Base-by-base conservation (phyloP, 805 yeast genomes). In the Kazachstania psychrophila region DNA sequence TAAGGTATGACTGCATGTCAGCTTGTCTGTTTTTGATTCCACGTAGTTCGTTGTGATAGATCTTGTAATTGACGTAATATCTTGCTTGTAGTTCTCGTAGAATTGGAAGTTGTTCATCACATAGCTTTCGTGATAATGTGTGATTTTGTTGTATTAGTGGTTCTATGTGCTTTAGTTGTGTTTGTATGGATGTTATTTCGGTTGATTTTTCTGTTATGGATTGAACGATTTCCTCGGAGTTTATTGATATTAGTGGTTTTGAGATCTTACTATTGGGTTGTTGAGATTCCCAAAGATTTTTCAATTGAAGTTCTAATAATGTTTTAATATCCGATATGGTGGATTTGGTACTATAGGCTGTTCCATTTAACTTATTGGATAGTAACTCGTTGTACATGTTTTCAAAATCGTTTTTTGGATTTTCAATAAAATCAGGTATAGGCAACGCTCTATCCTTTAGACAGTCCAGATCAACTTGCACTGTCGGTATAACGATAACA, bases 321-420 rank as follows among this genome's bases (percentile, higher is more conserved):
- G n/a, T n/a, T n/a, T n/a, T n/a, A n/a, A n/a, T n/a, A n/a, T n/a
- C n/a, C n/a, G n/a, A n/a, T n/a, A n/a, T n/a, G 13, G 7, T 25
- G n/a, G 15, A 13, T 25, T 7, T 25, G 6, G 28, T n/a, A 12
- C 13, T 7, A 25, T 25, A 25, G 6, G 15, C 5, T 18, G 20
- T 20, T 3, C 12, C 15, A 3, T 20, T 32, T 13, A 37, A 12
- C 3, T 41, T 11, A 36, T 34, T 20, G 29, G 40, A 9, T 34
- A 55, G 35, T 9, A 55, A 26, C 13, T 47, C 47, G 28, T 55
- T 55, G 28, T 44, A 50, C 15, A 46, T 46, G n/a, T 36, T 33
- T 13, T 54, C 58, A 20, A 39, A 37, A 2, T 38, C 42, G 17
- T 38, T 34, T 7, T 30, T 29, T 13, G 58, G 51, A 12, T 39